phyloP scores from a whole-genome alignment of 768 basidiomycete genomes.

The Tephrocybe sp. region DNA sequence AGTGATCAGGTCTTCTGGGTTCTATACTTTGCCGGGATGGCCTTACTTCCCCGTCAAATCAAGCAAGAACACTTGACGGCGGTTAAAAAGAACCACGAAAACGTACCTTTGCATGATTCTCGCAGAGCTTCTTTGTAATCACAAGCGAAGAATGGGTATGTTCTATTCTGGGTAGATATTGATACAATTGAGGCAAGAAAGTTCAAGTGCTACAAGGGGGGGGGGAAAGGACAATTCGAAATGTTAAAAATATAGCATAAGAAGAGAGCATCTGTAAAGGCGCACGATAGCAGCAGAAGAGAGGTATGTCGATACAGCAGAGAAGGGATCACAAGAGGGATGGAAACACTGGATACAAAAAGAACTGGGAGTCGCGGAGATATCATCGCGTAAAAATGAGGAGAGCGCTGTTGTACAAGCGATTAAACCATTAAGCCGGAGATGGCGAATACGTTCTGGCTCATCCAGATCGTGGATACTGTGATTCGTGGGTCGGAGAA shows the following conservation, averaged over 20 bases:
- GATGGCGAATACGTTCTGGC: neutral
- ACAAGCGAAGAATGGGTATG: neutral
- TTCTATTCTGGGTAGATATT: slow-evolving; percentile 13
- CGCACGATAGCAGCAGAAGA: slow-evolving; percentile 11
- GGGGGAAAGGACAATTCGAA: too few relatives aligned
- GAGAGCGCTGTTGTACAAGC: neutral
- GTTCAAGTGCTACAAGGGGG: slow-evolving; percentile 8
- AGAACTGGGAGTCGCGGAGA: neutral
- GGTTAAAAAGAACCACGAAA: slow-evolving; percentile 19
- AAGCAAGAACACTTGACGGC: slow-evolving; percentile 34
- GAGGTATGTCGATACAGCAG: slow-evolving; percentile 18
- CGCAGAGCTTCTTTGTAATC: neutral
- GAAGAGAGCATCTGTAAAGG: slow-evolving; percentile 14
- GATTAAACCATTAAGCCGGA: neutral
- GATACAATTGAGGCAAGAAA: slow-evolving; percentile 21
- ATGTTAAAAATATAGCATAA: slow-evolving; percentile 19
- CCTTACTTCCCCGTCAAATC: slow-evolving; percentile 45
- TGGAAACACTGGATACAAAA: too few relatives aligned
- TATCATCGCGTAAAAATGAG: neutral
- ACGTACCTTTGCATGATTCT: slow-evolving; percentile 6
- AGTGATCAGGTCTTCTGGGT: slow-evolving; percentile 44
- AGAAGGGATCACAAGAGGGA: slow-evolving; percentile 3
- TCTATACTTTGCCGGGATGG: slow-evolving; percentile 41
- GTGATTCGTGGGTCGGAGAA: slow-evolving; percentile 22
- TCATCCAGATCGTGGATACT: slow-evolving; percentile 22